phyloP scores from a whole-genome alignment of 805 yeast species.

The Metschnikowia hibisci region DNA sequence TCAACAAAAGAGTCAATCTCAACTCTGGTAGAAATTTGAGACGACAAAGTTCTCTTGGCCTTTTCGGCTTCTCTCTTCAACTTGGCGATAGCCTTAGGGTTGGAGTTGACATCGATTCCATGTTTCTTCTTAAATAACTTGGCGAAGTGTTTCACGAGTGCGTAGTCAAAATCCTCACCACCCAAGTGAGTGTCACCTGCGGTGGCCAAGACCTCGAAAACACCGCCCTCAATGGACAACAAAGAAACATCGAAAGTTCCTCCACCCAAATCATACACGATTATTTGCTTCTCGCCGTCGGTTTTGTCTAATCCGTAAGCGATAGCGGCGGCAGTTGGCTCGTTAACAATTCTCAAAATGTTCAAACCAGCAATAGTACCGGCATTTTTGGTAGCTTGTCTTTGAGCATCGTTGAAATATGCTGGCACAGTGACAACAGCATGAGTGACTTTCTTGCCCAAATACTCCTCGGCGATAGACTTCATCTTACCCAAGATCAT shows the following conservation, averaged over 20 bases:
- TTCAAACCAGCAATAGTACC: conserved; percentile 22
- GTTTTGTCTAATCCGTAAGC: conserved; percentile 29
- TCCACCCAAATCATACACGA: conserved; percentile 24
- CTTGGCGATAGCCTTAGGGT: conserved; percentile 21
- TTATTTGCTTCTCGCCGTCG: conserved; percentile 20
- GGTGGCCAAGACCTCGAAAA: conserved; percentile 22
- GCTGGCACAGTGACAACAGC: conserved; percentile 23
- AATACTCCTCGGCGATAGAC: conserved; percentile 25
- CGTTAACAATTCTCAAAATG: conserved; percentile 21
- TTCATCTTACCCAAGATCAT: conserved; percentile 90
- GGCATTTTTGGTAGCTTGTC: conserved; percentile 23
- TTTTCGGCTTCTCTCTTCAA: conserved; percentile 24
- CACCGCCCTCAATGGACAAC: conserved; percentile 22
- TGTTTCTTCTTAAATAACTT: conserved; percentile 20
- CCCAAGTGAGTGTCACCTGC: conserved; percentile 40
- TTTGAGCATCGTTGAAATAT: conserved; percentile 22
- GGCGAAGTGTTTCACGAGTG: conserved; percentile 18
- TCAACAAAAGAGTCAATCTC: conserved; percentile 21
- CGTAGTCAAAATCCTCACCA: conserved; percentile 22
- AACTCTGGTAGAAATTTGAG: conserved; percentile 19
- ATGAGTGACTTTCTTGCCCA: conserved; percentile 21
- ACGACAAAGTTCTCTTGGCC: conserved; percentile 23
- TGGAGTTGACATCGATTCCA: conserved; percentile 15
- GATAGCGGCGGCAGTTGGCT: conserved; percentile 24
- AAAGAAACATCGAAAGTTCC: conserved; percentile 24